Percentiles rank a stretch among this genome's conserved stretches.
Conservation (phyloP, 2,329 filamentous ascomycete species). For the Sarocladium strictum region DNA sequence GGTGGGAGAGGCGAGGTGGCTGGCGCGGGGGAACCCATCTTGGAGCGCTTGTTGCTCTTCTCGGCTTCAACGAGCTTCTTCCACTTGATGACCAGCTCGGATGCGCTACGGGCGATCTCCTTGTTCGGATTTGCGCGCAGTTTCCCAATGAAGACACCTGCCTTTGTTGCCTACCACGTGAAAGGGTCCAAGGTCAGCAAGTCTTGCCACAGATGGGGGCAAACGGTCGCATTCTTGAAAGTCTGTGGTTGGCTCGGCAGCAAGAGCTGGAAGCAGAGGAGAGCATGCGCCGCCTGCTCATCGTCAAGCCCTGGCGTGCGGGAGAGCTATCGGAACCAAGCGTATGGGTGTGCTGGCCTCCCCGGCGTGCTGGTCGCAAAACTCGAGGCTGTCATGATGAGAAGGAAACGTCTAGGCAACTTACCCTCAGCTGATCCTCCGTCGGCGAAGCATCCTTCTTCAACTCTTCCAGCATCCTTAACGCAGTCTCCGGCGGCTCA, state of each 20-base stretch:
- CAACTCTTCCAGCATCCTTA: conserved; percentile 69
- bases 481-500: conserved; percentile 65
- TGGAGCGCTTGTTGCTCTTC: conserved; percentile 43
- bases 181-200: conserved; percentile 9
- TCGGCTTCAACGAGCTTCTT: conserved; percentile 68
- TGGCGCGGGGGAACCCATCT: conserved; percentile 33
- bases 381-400: conserved; percentile 3
- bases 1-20: conserved; percentile 51
- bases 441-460: conserved; percentile 77
- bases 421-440: conserved; percentile 79
- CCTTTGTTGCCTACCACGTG: conserved; percentile 63
- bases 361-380: neutral
- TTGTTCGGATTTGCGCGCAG: conserved; percentile 71
- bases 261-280: neutral
- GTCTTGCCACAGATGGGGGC: no score
- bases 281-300: neutral
- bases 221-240: no score
- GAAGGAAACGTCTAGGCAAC: conserved; percentile 22
- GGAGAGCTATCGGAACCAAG: neutral
- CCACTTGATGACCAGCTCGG: conserved; percentile 84
- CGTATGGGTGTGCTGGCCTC: neutral
- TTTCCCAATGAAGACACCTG: conserved; percentile 85
- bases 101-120: conserved; percentile 70
- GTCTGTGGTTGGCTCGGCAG: no score
- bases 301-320: no score